Evolutionary conservation across 2,329 filamentous ascomycete species (phyloP).

Genomic region (Colletotrichum coccodes): DNA sequence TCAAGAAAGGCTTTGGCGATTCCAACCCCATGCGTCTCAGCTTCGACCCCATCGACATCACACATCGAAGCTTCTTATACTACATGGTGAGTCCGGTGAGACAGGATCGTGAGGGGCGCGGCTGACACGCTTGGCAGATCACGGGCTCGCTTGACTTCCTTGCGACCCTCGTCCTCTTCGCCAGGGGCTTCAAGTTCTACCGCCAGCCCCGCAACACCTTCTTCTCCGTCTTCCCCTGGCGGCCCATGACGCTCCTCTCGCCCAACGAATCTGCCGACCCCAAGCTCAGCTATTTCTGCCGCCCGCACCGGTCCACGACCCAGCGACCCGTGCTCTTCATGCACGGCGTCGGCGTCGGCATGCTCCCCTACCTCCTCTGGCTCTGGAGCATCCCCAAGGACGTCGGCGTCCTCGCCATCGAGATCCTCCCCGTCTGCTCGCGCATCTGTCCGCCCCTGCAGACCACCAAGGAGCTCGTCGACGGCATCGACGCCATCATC

Average conservation of each 20-base stretch:
- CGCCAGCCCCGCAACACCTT: conserved; percentile 44
- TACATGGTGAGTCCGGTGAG: conserved; percentile 63
- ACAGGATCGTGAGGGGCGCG: too few relatives aligned
- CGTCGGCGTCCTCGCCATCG: conserved; percentile 71
- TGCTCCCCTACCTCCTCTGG: conserved; percentile 70
- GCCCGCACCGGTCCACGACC: conserved; percentile 67
- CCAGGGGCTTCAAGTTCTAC: conserved; percentile 63
- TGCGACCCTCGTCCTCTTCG: conserved; percentile 55
- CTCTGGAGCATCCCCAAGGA: conserved; percentile 58
- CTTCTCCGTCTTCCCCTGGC: conserved; percentile 66
- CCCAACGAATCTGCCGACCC: conserved; percentile 57
- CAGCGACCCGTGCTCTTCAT: conserved; percentile 73
- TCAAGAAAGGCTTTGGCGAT: conserved; percentile 65
- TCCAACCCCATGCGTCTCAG: conserved; percentile 71
- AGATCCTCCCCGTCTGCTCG: conserved; percentile 73
- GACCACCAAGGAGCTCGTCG: conserved; percentile 31
- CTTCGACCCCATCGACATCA: conserved; percentile 69
- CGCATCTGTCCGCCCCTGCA: conserved; percentile 61
- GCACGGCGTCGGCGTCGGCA: conserved; percentile 76
- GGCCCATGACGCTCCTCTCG: conserved; percentile 60
- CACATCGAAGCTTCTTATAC: conserved; percentile 72
- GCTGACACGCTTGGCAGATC: conserved; percentile 4
- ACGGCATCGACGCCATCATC: conserved; percentile 56
- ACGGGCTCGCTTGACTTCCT: conserved; percentile 57
- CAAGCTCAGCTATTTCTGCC: conserved; percentile 72